Evolutionary conservation across 169 alveolate genomes (phyloP).

Genomic region (Perkinsus chesapeaki): DNA sequence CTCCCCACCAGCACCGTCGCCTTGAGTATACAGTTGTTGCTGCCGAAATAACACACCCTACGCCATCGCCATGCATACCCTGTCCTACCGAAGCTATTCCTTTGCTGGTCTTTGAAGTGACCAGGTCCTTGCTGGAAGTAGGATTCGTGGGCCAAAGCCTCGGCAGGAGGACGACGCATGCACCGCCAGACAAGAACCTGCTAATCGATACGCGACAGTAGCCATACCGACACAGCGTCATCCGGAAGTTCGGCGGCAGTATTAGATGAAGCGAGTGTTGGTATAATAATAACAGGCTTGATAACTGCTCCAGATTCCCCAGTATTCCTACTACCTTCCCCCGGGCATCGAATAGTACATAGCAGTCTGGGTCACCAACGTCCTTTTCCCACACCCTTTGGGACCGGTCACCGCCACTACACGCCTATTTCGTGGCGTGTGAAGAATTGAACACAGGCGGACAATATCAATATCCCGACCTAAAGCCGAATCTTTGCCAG

Average conservation of each 20-base stretch:
- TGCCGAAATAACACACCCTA: background rate
- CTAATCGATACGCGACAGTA: background rate
- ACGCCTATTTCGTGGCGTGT: background rate
- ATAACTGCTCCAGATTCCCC: no score
- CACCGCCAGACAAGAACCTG: background rate
- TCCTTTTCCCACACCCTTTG: background rate
- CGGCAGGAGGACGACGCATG: background rate
- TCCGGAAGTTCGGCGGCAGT: no score
- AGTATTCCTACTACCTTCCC: no score
- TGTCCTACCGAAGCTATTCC: background rate
- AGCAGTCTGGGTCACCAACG: background rate
- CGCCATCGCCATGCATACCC: background rate
- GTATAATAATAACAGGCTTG: no score
- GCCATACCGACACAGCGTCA: no score
- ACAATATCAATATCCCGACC: background rate
- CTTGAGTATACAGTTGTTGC: background rate
- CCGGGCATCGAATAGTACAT: background rate
- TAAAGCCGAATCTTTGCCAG: background rate
- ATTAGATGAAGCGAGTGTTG: no score
- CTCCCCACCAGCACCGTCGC: background rate
- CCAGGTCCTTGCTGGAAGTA: background rate
- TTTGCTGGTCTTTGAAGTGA: background rate
- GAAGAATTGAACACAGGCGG: background rate
- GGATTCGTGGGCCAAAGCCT: background rate
- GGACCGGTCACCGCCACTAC: background rate